Evolutionary conservation across 805 yeast genomes (phyloP), one percentile per base, ranked within the genome.

Genomic region (Saturnispora quitensis): DNA sequence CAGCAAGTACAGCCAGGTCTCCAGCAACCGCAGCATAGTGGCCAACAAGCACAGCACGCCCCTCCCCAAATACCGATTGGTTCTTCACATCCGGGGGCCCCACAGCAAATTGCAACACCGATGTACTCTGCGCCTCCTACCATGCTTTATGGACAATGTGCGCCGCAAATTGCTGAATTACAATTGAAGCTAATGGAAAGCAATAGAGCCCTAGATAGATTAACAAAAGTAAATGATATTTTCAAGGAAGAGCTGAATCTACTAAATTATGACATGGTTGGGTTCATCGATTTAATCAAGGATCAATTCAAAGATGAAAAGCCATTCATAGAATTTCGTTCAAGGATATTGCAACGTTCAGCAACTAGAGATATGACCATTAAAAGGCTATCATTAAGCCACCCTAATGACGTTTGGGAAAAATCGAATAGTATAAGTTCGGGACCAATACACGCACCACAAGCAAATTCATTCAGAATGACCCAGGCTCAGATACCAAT

Each of bases 181-280:
- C 47, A 49, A 35, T 10, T 49, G 47, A 34, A 34, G 20, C 12
- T 49, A 20, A 10, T 43, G 10, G 51, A 49, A 43, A 24, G 18
- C 17, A 43, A 22, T 22, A 43, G 27, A 25, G n/a, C 15, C 20
- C 24, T 35, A 58, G 68, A 69, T 12, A 63, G 67, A 38, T 60
- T 80, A 43, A 73, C 71, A 43, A 58, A 71, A 15, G 69, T 74
- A 49, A 75, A 76, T 58, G 84, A 80, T 28, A 58, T 70, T 10
- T 70, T 80, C 6, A 62, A 67, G 33, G 77, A 74, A 5, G 81
- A 78, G 47, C 59, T 78, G 52, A 72, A 74, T 36, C 69, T 71
- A 50, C 71, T 76, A 17, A 80, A 78, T 58, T 59, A 71, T 50
- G 88, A 82, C 57, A 68, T 78, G 65, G 74, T 80, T 3, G 72